Evolutionary conservation across 331 rosid genomes (phyloP).

Genomic region (Dryas integrifolia): DNA sequence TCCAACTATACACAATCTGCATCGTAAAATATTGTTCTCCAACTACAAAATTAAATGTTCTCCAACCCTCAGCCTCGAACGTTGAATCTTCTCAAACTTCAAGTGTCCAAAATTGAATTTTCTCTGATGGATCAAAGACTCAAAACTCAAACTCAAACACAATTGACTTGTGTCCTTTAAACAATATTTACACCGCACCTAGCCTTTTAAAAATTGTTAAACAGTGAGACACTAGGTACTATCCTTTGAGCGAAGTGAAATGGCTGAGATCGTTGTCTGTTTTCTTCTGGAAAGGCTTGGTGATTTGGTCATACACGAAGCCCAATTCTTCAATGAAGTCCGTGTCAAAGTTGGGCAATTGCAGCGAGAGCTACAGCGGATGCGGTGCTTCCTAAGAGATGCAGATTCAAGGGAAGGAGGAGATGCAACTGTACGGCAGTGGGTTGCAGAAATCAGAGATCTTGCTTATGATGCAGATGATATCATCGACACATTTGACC

Average conservation of each 20-base stretch:
- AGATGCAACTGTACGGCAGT: not conserved
- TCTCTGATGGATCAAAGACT: too few species aligned
- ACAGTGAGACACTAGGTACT: too few species aligned
- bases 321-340: not conserved
- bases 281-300: not conserved
- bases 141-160: too few species aligned
- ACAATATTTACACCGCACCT: too few species aligned
- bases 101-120: too few species aligned
- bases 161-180: too few species aligned
- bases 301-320: not conserved
- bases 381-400: constrained; percentile 5
- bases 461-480: constrained; percentile 14
- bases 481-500: not conserved
- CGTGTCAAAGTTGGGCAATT: not conserved
- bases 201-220: too few species aligned
- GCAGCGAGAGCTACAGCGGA: not conserved
- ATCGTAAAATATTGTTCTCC: too few species aligned
- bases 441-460: constrained; percentile 11
- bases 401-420: constrained; percentile 4
- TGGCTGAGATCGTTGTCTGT: not conserved
- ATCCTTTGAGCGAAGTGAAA: not conserved
- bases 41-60: too few species aligned
- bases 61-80: too few species aligned
- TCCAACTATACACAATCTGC: too few species aligned
- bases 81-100: too few species aligned